These are phyloP conservation scores for Microbotryomycetes sp. DNA, from an alignment of 1,284 basidiomycete genomes.

Conservation along the genomic window DNA sequence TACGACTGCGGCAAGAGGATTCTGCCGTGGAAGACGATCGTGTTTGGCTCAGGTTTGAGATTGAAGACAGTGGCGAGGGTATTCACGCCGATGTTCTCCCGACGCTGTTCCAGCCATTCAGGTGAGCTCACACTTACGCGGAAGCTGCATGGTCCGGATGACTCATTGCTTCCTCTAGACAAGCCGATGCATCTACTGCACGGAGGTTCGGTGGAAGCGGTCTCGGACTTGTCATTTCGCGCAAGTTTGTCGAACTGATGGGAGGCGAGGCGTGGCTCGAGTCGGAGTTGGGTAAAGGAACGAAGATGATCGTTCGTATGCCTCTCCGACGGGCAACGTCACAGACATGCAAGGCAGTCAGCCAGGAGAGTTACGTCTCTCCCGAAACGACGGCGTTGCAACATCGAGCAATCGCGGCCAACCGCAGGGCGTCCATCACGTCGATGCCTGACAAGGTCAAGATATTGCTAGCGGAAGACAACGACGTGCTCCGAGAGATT, in stretches of 20 bases:
- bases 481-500: neutral
- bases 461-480: neutral
- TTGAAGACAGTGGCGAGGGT: conserved; percentile 39
- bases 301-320: neutral
- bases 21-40: conserved; percentile 30
- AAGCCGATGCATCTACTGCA: neutral
- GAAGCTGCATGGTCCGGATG: too few species aligned
- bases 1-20: conserved; percentile 35
- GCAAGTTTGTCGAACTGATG: neutral
- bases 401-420: too few species aligned
- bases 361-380: too few species aligned
- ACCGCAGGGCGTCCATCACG: neutral
- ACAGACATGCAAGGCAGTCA: too few species aligned
- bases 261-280: neutral
- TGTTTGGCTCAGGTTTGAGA: conserved; percentile 35
- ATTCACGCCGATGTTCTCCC: conserved; percentile 36
- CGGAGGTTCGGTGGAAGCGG: neutral
- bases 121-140: too few species aligned
- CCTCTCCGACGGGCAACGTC: neutral
- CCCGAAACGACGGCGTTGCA: too few species aligned
- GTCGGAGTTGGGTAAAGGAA: neutral
- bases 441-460: neutral
- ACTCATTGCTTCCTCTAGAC: too few species aligned
- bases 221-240: neutral
- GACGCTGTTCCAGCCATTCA: conserved; percentile 39